These are phyloP conservation scores for Gomphus sp. DNA, from an alignment of 1,284 basidiomycete genomes.

Conservation along the genomic window DNA sequence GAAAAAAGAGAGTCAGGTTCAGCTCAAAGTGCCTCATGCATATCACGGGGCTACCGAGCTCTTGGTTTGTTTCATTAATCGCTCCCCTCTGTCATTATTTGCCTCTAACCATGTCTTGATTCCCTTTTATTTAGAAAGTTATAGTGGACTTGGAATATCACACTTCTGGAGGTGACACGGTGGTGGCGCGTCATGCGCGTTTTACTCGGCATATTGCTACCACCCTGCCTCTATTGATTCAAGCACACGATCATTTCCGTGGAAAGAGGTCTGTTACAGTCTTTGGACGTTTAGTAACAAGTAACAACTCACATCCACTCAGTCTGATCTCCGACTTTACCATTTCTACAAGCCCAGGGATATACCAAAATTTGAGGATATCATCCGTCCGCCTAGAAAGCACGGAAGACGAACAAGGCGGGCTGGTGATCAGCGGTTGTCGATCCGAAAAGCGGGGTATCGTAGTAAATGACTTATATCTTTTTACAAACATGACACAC, in stretches of 20 bases:
- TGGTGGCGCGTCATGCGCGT: conserved; percentile 39
- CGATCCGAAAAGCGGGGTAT: conserved; percentile 22
- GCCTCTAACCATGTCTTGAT: background rate
- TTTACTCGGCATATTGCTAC: conserved; percentile 48
- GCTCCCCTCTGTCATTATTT: conserved; percentile 2
- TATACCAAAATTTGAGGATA: conserved; percentile 63
- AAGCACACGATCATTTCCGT: conserved; percentile 82
- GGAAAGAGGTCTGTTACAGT: conserved; percentile 41
- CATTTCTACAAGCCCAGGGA: conserved; percentile 49
- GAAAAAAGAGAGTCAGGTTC: conserved; percentile 31
- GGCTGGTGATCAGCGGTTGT: conserved; percentile 42
- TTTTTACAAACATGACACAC: background rate
- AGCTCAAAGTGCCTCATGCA: conserved; percentile 52
- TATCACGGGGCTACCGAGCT: conserved; percentile 46
- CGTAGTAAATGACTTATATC: background rate
- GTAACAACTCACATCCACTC: background rate
- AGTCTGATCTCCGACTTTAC: conserved; percentile 78
- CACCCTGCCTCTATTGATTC: conserved; percentile 69
- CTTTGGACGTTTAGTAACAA: background rate
- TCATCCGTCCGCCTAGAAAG: conserved; percentile 43
- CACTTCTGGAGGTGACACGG: conserved; percentile 40
- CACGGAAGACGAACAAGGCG: conserved; percentile 32
- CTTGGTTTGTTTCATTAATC: conserved; percentile 33
- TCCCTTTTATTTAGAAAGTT: conserved; percentile 42
- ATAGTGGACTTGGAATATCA: conserved; percentile 50